Evolutionary conservation across 75 land plant species (phyloP), one percentile per base, ranked within the genome.

Genomic region (Pseudotsuga menziesii): DNA sequence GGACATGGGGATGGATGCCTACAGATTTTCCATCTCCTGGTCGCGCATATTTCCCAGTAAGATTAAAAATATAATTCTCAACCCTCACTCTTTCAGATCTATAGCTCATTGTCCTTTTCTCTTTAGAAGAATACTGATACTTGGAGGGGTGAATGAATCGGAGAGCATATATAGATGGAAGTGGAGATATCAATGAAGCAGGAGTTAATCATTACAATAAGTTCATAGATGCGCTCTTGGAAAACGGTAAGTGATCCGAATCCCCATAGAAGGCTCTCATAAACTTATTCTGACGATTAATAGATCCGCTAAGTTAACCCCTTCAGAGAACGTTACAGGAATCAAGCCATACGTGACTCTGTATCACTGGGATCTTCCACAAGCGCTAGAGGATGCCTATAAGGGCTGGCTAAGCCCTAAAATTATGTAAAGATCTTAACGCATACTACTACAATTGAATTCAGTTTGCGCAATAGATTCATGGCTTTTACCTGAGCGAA

Each of bases 121-220:
- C 7, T 26, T 22, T 23, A n/a, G n/a, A 56, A 57, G 26, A 67
- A 48, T 72, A 52, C 6, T 22, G 57, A 72, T 12, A 0, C 36
- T 20, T 54, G 1, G 25, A 41, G 73, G 9, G n/a, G 11, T 29
- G 32, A 29, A 29, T 29, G 32, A 29, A 29, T 29, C 2, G 6
- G 56, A 19, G 61, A 59, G 22, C 58, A n/a, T 59, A 17, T 25
- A 13, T 78, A 95, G 98, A 86, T 80, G 96, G 93, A 57, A 89
- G 78, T 58, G 96, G 93, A 48, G 55, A 72, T 66, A 80, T 93
- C 20, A 95, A 92, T 75, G 85, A 85, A 29, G 91, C 89, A 41
- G 98, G 98, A 23, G 77, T 95, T 14, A 90, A 89, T 78, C 89
- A 95, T 71, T 95, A 95, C 82, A 95, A 89, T 64, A 85, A 83